Base-by-base conservation (phyloP, 164 flowering plant genomes). In the Amborella trichopoda region DNA sequence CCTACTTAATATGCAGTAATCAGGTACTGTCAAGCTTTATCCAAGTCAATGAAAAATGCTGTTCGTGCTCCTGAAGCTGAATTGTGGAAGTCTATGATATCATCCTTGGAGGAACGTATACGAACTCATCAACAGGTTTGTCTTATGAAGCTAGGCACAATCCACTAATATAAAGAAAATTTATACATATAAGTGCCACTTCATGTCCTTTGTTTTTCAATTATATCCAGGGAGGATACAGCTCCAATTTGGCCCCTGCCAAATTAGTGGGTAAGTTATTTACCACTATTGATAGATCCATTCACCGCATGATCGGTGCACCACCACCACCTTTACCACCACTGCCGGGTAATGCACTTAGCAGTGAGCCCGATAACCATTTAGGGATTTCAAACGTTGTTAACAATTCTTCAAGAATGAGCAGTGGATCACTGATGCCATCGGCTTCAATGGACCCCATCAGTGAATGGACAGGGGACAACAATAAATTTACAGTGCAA, bases 281-380 rank as follows among this genome's bases (percentile, higher is more conserved):
- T 46, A 80, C 73, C 53, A 67, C 77, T 52, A 69, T 82, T 59
- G 93, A 83, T 58, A 77, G 68, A 51, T 77, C 88, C 32, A 76
- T 87, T 12, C 81, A 77, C 52, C 78, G 79, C 44, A 87, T 83
- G 54, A 81, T 83, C 52, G 93, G 93, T 9, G 84, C 80, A 24
- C 93, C 84, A 43, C 84, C 86, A 6, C 74, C 93, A 38, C 71
- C 36, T 16, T 79, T 72, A 23, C 49, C 51, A 48, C 6, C 75
- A 54, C 30, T 68, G 27, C 72, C 60, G 5, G 64, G 25, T 9
- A 6, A 10, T 22, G 13, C 30, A 14, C 40, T 59, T 18, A 62
- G 55, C 28, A 60, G 28, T 64, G 87, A 66, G 40, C 48, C 65
- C 19, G 38, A 56, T 59, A 41, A 65, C 16, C 54, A 56, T 6